These are phyloP conservation scores for Paramecium pentaurelia DNA, from an alignment of 73 alveolate genomes.

Conservation along the genomic window DNA sequence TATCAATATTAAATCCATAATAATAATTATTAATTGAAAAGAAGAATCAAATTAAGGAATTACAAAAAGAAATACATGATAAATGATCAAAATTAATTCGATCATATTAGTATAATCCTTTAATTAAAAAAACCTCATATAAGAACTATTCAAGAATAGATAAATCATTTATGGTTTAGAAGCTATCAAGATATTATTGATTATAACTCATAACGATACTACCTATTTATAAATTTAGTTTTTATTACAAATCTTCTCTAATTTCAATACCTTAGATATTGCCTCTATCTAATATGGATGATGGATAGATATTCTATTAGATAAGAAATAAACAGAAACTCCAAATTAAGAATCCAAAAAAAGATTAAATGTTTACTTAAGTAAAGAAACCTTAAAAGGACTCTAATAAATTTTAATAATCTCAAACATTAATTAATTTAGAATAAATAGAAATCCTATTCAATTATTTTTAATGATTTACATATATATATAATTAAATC, in stretches of 20 bases:
- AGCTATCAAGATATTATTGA: neutral
- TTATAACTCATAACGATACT: neutral
- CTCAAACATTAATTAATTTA: neutral
- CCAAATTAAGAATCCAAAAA: neutral
- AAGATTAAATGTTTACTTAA: neutral
- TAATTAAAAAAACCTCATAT: neutral
- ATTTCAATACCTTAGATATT: neutral
- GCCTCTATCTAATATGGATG: neutral
- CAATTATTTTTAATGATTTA: neutral
- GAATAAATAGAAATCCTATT: neutral
- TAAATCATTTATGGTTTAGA: neutral
- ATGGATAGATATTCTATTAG: neutral
- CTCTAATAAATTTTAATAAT: neutral
- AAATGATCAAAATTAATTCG: neutral
- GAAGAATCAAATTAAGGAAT: neutral
- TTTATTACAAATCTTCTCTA: neutral
- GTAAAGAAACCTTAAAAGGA: neutral
- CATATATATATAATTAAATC: neutral
- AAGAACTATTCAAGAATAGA: neutral
- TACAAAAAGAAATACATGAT: neutral
- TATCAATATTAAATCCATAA: slow-evolving; percentile 38
- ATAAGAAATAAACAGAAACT: neutral
- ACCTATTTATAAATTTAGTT: neutral
- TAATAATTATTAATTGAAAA: neutral
- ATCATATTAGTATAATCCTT: neutral